phyloP scores from a whole-genome alignment of 164 flowering plant species.

The grape (Vitis vinifera) region ASM3070453v1 NC_081810.1:17688001-17688500 shows the following conservation, averaged over 20 bases:
- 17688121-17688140: conserved; percentile 1
- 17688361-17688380: conserved; percentile 71
- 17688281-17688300: conserved; percentile 59
- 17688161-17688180: conserved; percentile 98
- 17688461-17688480: too few relatives aligned
- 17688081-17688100: neutral
- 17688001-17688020: neutral
- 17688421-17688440: neutral
- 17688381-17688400: conserved; percentile 60
- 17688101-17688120: neutral
- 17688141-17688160: conserved; percentile 97
- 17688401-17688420: neutral
- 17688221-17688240: neutral
- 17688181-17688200: conserved; percentile 85
- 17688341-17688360: conserved; percentile 84
- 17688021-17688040: neutral
- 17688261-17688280: too few relatives aligned
- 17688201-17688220: conserved; percentile 86
- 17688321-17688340: conserved; percentile 63
- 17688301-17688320: conserved; percentile 91
- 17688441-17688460: neutral
- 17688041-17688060: neutral
- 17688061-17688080: neutral
- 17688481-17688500: neutral
- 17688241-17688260: neutral